Evolutionary conservation across 495 filamentous ascomycete genomes (phyloP), one percentile per base, ranked within the genome.

Genomic region (Talaromyces proteolyticus): DNA sequence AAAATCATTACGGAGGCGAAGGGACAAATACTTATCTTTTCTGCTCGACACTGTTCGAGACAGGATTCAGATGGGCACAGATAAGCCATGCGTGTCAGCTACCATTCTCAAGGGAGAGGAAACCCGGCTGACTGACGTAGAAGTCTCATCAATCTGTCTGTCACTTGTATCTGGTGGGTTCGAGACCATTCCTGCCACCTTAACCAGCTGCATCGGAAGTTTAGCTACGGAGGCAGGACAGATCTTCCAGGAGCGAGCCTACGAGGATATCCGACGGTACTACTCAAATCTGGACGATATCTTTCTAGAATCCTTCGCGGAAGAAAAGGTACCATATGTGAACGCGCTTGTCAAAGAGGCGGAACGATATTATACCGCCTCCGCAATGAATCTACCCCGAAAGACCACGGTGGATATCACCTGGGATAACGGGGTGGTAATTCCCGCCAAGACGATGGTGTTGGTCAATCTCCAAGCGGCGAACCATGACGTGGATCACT

Each of bases 401-500:
- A 70, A 69, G 52, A 73, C 71, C 0, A 59, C 66, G 3, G 59
- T 56, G 0, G 7, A 70, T 43, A 58, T 74, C 18, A 53, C 61
- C 5, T 76, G 69, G 69, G 60, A 72, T 40, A 66, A 66, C 10
- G 68, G 68, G 18, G 66, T 68, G 18, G 62, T 56, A 18, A 74
- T 76, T 41, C 72, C 70, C 0, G 53, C 61, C 1, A 65, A 63
- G 49, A 74, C 69, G 0, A 73, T 73, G 66, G 60, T 76, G 10
- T 56, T 74, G 43, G 68, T 74, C 39, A 76, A 76, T 47, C 63
- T 67, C 2, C 68, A 74, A 44, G 71, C 68, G 4, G 71, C 62
- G 6, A 76, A 76, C 50, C 73, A 74, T 47, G 71, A 74, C 44
- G 42, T 58, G 23, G 63, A 65, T 34, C 62, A 71, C 49, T 74